Percentiles rank a stretch among this genome's conserved stretches.
phyloP scores from a whole-genome alignment of 148 eudicot genomes.

The Salicornia ramosissima region DNA sequence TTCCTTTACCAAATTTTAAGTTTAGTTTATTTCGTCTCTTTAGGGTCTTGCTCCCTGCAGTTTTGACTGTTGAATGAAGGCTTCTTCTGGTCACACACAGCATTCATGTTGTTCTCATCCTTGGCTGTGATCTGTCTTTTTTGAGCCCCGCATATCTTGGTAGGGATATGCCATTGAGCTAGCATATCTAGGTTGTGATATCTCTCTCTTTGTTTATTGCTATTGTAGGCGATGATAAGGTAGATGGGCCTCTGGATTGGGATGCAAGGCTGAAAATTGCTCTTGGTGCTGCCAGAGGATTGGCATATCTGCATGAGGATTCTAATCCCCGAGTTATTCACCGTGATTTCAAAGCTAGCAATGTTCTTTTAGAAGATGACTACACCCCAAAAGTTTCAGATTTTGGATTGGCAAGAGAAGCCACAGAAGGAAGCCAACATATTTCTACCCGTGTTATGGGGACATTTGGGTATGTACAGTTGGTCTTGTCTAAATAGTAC shows the following conservation, averaged over 20 bases:
- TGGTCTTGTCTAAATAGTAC: constrained; percentile 6
- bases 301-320: constrained; percentile 98
- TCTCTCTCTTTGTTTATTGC: neutral
- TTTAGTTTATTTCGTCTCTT: constrained; percentile 1
- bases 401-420: constrained; percentile 99
- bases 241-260: constrained; percentile 77
- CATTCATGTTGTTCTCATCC: neutral
- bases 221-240: constrained; percentile 61
- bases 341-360: constrained; percentile 94
- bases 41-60: neutral
- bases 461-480: constrained; percentile 78
- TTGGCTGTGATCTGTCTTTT: neutral
- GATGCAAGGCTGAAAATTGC: constrained; percentile 96
- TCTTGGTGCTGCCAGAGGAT: constrained; percentile 96
- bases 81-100: neutral
- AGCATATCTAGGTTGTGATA: neutral
- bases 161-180: constrained; percentile 5
- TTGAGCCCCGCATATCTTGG: no score
- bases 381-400: constrained; percentile 96
- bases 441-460: constrained; percentile 99
- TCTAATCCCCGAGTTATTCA: constrained; percentile 99
- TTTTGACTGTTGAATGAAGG: neutral
- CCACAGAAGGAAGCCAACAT: constrained; percentile 94
- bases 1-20: neutral
- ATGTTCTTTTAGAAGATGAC: constrained; percentile 86